Evolutionary conservation across 2,329 filamentous ascomycete species (phyloP).

Genomic region (Penicillium polonicum): DNA sequence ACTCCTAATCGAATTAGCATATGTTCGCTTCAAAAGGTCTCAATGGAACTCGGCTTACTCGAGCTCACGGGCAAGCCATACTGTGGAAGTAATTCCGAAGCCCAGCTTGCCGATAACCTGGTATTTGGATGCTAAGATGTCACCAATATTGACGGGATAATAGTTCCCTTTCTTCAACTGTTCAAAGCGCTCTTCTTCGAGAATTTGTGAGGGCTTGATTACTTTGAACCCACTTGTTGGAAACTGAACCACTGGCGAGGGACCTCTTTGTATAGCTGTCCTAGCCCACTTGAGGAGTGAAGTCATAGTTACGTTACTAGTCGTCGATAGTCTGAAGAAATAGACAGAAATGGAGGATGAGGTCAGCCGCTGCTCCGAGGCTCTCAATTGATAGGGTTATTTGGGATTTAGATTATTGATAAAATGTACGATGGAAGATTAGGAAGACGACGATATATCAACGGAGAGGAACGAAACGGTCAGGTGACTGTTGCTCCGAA

Average conservation of each 20-base stretch:
- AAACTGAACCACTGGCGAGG: background rate
- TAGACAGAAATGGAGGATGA: background rate
- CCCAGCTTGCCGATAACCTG: background rate
- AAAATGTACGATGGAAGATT: background rate
- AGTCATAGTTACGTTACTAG: background rate
- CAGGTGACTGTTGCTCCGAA: background rate
- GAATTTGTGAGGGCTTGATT: background rate
- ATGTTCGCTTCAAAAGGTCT: no score
- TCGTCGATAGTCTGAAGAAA: background rate
- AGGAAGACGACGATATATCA: background rate
- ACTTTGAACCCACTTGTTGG: background rate
- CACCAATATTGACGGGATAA: background rate
- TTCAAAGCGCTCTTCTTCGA: background rate
- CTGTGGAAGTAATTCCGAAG: background rate
- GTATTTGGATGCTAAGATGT: background rate
- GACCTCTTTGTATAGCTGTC: background rate
- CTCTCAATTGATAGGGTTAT: background rate
- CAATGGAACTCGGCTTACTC: background rate
- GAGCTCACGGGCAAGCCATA: background rate
- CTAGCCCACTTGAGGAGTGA: background rate
- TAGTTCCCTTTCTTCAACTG: background rate
- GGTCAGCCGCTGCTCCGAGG: background rate
- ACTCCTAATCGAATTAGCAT: background rate
- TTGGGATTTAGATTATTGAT: background rate
- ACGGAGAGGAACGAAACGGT: background rate